Percentiles rank a stretch among this genome's conserved stretches.
Conservation (phyloP, 805 yeast species). For the Ogataea nitratoaversa region DNA sequence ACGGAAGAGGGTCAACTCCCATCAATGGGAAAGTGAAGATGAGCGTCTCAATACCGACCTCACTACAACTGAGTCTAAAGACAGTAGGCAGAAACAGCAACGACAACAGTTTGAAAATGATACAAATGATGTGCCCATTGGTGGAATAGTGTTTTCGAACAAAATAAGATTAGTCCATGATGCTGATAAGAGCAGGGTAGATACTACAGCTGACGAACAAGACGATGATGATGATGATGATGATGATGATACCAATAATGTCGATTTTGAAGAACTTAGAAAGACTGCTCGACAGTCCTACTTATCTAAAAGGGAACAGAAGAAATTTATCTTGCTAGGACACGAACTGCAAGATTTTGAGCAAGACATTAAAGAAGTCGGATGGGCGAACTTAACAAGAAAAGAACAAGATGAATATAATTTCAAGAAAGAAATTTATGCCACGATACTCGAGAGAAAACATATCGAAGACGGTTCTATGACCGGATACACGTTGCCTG, state of each 20-base stretch:
- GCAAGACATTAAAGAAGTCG: constrained; percentile 43
- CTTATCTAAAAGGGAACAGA: constrained; percentile 44
- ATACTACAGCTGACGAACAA: constrained; percentile 3
- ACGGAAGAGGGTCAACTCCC: constrained; percentile 8
- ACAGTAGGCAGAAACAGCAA: background rate
- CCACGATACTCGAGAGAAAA: constrained; percentile 38
- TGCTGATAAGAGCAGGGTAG: background rate
- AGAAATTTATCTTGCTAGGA: constrained; percentile 38
- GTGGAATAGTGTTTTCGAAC: constrained; percentile 1
- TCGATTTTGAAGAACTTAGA: constrained; percentile 32
- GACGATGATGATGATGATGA: constrained; percentile 7
- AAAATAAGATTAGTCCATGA: background rate
- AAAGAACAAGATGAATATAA: constrained; percentile 49
- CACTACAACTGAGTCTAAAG: too few relatives aligned
- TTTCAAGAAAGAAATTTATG: constrained; percentile 46
- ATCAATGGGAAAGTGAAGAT: constrained; percentile 6
- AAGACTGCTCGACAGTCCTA: constrained; percentile 46
- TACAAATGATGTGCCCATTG: background rate
- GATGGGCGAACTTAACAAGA: constrained; percentile 49
- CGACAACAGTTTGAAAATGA: constrained; percentile 1
- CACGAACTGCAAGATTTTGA: constrained; percentile 48
- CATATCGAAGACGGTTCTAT: constrained; percentile 23
- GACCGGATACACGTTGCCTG: constrained; percentile 47
- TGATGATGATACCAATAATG: constrained; percentile 7
- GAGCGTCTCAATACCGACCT: background rate